Percentiles rank a stretch among this genome's conserved stretches.
These are phyloP conservation scores for Phyllostachys edulis DNA, from an alignment of 176 grass and related monocot genomes.

Conservation along the genomic window DNA sequence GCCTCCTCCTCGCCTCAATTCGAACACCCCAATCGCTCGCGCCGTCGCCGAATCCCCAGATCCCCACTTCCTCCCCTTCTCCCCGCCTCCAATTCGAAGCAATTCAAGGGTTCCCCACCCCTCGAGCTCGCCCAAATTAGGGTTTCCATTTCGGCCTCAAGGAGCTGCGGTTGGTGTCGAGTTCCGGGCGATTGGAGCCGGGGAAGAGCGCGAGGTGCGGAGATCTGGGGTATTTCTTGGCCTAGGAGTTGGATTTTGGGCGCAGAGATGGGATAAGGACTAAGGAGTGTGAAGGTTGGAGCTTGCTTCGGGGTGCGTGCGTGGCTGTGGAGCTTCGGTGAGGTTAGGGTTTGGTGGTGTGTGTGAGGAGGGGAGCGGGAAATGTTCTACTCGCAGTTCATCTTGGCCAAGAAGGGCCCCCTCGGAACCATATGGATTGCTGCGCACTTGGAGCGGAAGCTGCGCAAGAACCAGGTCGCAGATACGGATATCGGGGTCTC, in stretches of 20 bases:
- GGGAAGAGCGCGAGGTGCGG: neutral
- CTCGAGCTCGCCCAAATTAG: slow-evolving; percentile 15
- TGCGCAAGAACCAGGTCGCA: slow-evolving; percentile 96
- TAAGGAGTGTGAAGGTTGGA: slow-evolving; percentile 20
- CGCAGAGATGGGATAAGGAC: slow-evolving; percentile 27
- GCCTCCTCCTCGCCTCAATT: neutral
- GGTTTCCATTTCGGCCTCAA: slow-evolving; percentile 19
- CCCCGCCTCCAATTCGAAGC: neutral
- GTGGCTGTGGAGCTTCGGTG: slow-evolving; percentile 7
- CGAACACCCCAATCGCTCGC: slow-evolving; percentile 20
- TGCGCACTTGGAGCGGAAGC: slow-evolving; percentile 95
- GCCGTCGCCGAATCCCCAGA: slow-evolving; percentile 23
- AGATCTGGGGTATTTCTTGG: neutral
- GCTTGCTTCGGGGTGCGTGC: slow-evolving; percentile 12
- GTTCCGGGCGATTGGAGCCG: neutral
- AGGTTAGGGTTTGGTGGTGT: slow-evolving; percentile 36
- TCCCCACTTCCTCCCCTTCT: slow-evolving; percentile 13
- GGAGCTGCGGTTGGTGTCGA: neutral
- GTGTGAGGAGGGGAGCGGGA: slow-evolving; percentile 36
- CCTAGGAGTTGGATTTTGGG: neutral
- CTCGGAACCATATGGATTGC: slow-evolving; percentile 99
- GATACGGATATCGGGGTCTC: slow-evolving; percentile 98
- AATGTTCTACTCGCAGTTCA: slow-evolving; percentile 99
- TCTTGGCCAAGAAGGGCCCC: slow-evolving; percentile 98
- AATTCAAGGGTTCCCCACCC: slow-evolving; percentile 21